Evolutionary conservation across 2,329 filamentous ascomycete species (phyloP).

Genomic region (Xylaria sp.): DNA sequence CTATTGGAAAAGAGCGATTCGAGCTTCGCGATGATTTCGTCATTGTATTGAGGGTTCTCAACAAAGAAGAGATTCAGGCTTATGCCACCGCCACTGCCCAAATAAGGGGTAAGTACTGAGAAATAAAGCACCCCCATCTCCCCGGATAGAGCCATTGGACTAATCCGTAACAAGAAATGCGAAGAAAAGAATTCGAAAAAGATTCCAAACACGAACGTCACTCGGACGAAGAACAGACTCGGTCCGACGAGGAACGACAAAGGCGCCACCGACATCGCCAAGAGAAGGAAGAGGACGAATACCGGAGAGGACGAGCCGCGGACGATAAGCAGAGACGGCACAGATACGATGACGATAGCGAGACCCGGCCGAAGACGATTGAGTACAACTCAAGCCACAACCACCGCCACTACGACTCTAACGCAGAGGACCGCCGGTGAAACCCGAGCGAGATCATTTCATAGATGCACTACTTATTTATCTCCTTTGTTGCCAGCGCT

Average conservation of each 20-base stretch:
- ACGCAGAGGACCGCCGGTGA: constrained; percentile 28
- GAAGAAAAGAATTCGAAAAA: constrained; percentile 55
- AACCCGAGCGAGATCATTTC: neutral
- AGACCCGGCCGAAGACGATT: constrained; percentile 41
- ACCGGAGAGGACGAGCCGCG: constrained; percentile 39
- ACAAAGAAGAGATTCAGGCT: constrained; percentile 87
- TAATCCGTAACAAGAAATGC: constrained; percentile 50
- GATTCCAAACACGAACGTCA: constrained; percentile 41
- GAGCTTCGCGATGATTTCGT: constrained; percentile 94
- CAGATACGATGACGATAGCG: constrained; percentile 41
- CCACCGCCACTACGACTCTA: constrained; percentile 42
- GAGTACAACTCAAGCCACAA: constrained; percentile 41
- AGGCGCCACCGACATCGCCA: constrained; percentile 45
- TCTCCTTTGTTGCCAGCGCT: constrained; percentile 21
- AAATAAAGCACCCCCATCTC: neutral
- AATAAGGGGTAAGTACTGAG: constrained; percentile 72
- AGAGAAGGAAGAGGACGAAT: constrained; percentile 48
- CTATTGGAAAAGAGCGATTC: constrained; percentile 87
- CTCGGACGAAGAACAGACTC: constrained; percentile 44
- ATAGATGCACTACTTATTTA: constrained; percentile 27
- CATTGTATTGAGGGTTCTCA: constrained; percentile 88
- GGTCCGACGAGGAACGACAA: constrained; percentile 48
- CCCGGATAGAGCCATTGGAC: neutral
- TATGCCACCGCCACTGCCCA: constrained; percentile 84
- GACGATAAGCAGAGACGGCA: constrained; percentile 45